Base-by-base conservation (phyloP, 768 basidiomycete species). In the Tulasnella sp. region DNA sequence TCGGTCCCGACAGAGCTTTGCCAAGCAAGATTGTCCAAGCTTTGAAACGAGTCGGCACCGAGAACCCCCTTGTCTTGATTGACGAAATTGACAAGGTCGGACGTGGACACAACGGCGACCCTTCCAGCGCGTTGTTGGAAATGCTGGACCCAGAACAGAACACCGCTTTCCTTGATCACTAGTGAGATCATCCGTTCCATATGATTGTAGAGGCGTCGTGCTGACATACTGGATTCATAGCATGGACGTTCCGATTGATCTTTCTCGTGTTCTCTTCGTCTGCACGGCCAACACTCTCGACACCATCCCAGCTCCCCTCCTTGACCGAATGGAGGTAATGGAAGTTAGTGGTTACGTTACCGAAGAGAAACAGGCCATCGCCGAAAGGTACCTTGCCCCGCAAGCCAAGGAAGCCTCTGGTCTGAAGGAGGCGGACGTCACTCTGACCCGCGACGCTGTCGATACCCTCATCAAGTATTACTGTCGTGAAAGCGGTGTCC, bases 51-150 rank as follows among this genome's bases (percentile, higher is more conserved):
- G 95, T 97, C 36, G 94, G 94, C 18, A 96, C 94, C 21, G 95
- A 97, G 85, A 98, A 98, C 84, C 96, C 96, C 0, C 88, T 98
- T 21, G 95, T 98, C 18, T 86, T 98, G 62, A 97, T 97, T 80
- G 96, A 98, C 82, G 96, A 98, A 84, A 93, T 98, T 21, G 96
- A 98, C 86, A 98, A 98, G 88, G 95, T 98, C 79, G 94, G 95
- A 24, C 88, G 94, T 52, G 96, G 95, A 0, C 90, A 93, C 81
- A 97, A 97, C 82, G 96, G 96, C 0, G 96, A 98, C 84, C 96
- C 96, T 16, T 91, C 95, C 0, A 95, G 94, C 82, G 96, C 96
- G 0, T 84, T 98, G 74, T 85, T 97, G 73, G 96, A 97, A 86
- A 96, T 97, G 95, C 86, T 97, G 73, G 95, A 96, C 83, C 94